Evolutionary conservation across 2,329 filamentous ascomycete genomes (phyloP).

Genomic region (Sphaceloma murrayae): DNA sequence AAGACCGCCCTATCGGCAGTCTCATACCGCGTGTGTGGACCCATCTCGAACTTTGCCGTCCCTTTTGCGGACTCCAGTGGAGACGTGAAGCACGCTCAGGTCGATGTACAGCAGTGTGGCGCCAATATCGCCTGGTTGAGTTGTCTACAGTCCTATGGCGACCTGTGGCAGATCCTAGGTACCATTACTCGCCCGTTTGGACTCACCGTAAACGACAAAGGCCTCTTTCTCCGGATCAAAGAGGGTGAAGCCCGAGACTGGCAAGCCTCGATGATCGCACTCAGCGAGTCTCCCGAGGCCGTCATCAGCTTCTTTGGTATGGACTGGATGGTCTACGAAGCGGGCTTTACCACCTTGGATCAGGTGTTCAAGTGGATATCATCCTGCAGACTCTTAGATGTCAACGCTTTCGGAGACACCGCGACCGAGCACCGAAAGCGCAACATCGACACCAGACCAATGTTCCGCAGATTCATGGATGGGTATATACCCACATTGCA

Average conservation of each 20-base stretch:
- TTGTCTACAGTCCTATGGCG: slow-evolving; percentile 64
- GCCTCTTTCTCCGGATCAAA: slow-evolving; percentile 55
- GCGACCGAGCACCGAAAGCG: slow-evolving; percentile 23
- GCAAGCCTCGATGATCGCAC: slow-evolving; percentile 47
- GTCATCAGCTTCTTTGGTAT: slow-evolving; percentile 58
- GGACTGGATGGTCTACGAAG: slow-evolving; percentile 40
- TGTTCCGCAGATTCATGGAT: slow-evolving; percentile 53
- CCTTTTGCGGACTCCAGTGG: slow-evolving; percentile 33
- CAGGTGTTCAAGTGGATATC: slow-evolving; percentile 55
- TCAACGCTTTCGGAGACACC: slow-evolving; percentile 26
- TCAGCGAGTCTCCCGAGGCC: slow-evolving; percentile 48
- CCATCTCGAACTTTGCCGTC: slow-evolving; percentile 42
- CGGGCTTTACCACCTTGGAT: slow-evolving; percentile 46
- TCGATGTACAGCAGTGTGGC: slow-evolving; percentile 55
- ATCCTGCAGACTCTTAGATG: slow-evolving; percentile 49
- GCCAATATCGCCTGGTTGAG: slow-evolving; percentile 49
- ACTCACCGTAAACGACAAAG: slow-evolving; percentile 53
- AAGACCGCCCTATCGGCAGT: slow-evolving; percentile 39
- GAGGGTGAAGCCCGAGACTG: slow-evolving; percentile 55
- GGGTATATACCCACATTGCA: slow-evolving; percentile 47
- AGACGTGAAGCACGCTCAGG: slow-evolving; percentile 44
- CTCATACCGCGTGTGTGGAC: slow-evolving; percentile 14
- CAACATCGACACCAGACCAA: slow-evolving; percentile 45
- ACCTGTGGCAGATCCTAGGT: slow-evolving; percentile 58
- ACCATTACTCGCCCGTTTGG: slow-evolving; percentile 46